Evolutionary conservation across 495 filamentous ascomycete genomes (phyloP).

Genomic region (Articulospora tetracladia): DNA sequence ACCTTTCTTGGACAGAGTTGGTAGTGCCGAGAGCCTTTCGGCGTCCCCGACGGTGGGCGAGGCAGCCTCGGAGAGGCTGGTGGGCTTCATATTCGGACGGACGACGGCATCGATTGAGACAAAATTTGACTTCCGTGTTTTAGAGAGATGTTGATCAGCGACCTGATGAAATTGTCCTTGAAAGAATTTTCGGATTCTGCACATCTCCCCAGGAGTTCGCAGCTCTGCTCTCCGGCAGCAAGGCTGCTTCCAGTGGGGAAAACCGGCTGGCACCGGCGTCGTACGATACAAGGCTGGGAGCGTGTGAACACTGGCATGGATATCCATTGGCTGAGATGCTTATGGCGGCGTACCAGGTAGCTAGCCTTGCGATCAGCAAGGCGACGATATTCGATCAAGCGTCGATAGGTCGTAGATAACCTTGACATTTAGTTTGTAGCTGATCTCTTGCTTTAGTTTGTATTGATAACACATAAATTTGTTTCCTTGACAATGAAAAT

Average conservation of each 20-base stretch:
- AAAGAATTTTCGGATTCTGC: neutral
- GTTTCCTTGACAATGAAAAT: no score
- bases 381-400: neutral
- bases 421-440: no score
- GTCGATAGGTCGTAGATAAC: neutral
- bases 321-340: neutral
- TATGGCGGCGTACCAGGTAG: neutral
- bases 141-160: neutral
- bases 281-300: neutral
- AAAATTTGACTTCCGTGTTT: no score
- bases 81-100: neutral
- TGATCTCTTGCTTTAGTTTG: no score
- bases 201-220: neutral
- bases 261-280: neutral
- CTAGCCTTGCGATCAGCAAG: neutral
- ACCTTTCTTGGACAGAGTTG: neutral
- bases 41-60: neutral
- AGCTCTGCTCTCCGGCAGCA: neutral
- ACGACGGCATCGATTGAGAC: neutral
- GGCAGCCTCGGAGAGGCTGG: neutral
- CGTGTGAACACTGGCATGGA: neutral
- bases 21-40: neutral
- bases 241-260: neutral
- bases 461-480: no score
- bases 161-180: neutral